These are phyloP conservation scores for Neurospora sublineolata DNA, from an alignment of 495 filamentous ascomycete species.

Conservation along the genomic window DNA sequence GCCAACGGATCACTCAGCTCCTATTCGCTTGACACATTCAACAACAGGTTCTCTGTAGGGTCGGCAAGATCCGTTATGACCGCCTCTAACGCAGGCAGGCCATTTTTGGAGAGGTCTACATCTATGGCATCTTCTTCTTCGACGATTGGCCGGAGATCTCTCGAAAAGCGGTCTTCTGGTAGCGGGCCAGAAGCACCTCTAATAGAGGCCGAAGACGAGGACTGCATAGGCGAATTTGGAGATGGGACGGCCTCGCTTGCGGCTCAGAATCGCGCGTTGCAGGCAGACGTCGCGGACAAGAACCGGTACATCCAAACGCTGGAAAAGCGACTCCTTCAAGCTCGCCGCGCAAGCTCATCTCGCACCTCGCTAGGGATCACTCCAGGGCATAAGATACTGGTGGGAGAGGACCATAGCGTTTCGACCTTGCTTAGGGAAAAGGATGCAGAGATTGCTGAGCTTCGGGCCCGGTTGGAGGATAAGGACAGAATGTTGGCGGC, in stretches of 20 bases:
- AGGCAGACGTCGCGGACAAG: conserved; percentile 88
- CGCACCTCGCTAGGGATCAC: conserved; percentile 63
- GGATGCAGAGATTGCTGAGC: conserved; percentile 84
- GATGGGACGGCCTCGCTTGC: conserved; percentile 75
- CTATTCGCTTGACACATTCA: conserved; percentile 19
- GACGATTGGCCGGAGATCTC: conserved; percentile 39
- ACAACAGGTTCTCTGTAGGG: conserved; percentile 27
- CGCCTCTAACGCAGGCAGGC: conserved; percentile 50
- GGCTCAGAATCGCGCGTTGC: conserved; percentile 74
- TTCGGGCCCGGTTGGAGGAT: conserved; percentile 82
- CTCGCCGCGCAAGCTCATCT: conserved; percentile 79
- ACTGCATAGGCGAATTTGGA: conserved; percentile 69
- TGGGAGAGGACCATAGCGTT: conserved; percentile 57
- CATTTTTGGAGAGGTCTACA: conserved; percentile 47
- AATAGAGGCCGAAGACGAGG: conserved; percentile 49
- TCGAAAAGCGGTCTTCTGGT: conserved; percentile 33
- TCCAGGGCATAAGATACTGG: conserved; percentile 44
- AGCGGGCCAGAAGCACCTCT: conserved; percentile 21
- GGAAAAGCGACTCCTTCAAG: conserved; percentile 84
- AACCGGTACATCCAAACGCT: conserved; percentile 91
- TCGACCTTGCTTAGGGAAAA: conserved; percentile 68
- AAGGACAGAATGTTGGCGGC: conserved; percentile 91
- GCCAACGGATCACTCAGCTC: conserved; percentile 57
- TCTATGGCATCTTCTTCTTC: conserved; percentile 56
- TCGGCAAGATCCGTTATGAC: conserved; percentile 60